Evolutionary conservation across 345 rosid genomes (phyloP).

Genomic region (Hibiscus trionum): DNA sequence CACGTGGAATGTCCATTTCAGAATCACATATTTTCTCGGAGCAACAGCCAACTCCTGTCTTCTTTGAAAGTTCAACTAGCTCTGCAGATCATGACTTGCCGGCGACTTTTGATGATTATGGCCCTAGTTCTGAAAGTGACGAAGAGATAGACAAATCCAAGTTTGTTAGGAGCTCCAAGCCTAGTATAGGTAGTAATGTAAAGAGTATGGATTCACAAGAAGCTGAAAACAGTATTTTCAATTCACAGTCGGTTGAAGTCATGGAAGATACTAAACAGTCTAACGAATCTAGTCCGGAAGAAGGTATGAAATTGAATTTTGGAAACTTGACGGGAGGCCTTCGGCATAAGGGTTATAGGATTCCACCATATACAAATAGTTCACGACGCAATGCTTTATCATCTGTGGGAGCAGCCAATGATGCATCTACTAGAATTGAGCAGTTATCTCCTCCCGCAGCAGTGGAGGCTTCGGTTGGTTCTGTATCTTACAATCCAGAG

Average conservation of each 20-base stretch:
- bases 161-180: slow-evolving; percentile 12
- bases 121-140: slow-evolving; percentile 47
- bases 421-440: slow-evolving; percentile 19
- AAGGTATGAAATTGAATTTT: slow-evolving; percentile 31
- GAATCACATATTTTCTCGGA: slow-evolving; percentile 31
- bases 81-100: slow-evolving; percentile 33
- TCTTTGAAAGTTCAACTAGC: slow-evolving; percentile 32
- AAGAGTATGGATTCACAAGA: slow-evolving; percentile 20
- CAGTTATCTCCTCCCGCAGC: slow-evolving; percentile 14
- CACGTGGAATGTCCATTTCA: slow-evolving; percentile 24
- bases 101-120: slow-evolving; percentile 52
- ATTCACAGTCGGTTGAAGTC: slow-evolving; percentile 21
- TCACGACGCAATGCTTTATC: slow-evolving; percentile 17
- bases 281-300: slow-evolving; percentile 28
- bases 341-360: slow-evolving; percentile 38
- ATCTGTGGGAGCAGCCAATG: slow-evolving; percentile 29
- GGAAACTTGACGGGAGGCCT: slow-evolving; percentile 48
- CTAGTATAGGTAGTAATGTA: slow-evolving; percentile 1
- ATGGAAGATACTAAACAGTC: slow-evolving; percentile 24
- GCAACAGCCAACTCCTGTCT: slow-evolving; percentile 22
- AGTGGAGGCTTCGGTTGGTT: slow-evolving; percentile 18
- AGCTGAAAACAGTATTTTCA: slow-evolving; percentile 26
- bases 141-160: slow-evolving; percentile 26
- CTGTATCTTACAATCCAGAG: slow-evolving; percentile 29
- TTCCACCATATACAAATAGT: slow-evolving; percentile 37